phyloP scores from a whole-genome alignment of 2,329 filamentous ascomycete species.

The Simplicillium sp. region DNA sequence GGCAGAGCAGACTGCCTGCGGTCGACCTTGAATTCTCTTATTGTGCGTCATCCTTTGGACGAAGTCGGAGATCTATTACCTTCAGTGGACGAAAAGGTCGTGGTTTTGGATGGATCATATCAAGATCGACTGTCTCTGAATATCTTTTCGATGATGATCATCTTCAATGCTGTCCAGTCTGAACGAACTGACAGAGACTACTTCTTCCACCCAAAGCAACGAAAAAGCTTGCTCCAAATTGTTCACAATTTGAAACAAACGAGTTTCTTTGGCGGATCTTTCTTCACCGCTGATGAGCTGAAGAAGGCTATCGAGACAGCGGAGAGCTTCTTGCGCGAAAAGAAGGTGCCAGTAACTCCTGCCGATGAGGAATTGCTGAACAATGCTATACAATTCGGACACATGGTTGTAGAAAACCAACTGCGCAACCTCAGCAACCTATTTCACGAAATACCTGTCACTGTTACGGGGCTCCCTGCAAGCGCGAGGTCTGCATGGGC shows the following conservation, averaged over 20 bases:
- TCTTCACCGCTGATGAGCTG: conserved; percentile 58
- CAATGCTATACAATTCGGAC: conserved; percentile 57
- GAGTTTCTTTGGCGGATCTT: conserved; percentile 77
- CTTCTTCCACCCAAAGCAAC: conserved; percentile 72
- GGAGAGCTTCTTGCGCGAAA: conserved; percentile 55
- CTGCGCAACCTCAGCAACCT: conserved; percentile 59
- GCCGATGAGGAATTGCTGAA: conserved; percentile 53
- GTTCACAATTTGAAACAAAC: conserved; percentile 74
- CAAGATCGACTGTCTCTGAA: conserved; percentile 80
- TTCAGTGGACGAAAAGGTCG: conserved; percentile 58
- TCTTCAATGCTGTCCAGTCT: conserved; percentile 81
- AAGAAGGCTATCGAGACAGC: conserved; percentile 55
- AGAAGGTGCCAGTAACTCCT: conserved; percentile 44
- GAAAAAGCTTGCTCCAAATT: conserved; percentile 55
- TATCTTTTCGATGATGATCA: conserved; percentile 73
- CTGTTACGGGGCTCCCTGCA: conserved; percentile 57
- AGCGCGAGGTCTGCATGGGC: conserved; percentile 57
- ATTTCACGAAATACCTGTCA: conserved; percentile 71
- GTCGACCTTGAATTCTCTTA: conserved; percentile 64
- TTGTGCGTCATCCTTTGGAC: conserved; percentile 68
- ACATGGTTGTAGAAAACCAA: conserved; percentile 45
- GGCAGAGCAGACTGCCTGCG: conserved; percentile 55
- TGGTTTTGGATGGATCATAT: conserved; percentile 70
- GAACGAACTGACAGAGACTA: conserved; percentile 79
- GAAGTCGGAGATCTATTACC: conserved; percentile 66